phyloP scores from a whole-genome alignment of 2,329 filamentous ascomycete species.

The Dactylellina cionopaga region DNA sequence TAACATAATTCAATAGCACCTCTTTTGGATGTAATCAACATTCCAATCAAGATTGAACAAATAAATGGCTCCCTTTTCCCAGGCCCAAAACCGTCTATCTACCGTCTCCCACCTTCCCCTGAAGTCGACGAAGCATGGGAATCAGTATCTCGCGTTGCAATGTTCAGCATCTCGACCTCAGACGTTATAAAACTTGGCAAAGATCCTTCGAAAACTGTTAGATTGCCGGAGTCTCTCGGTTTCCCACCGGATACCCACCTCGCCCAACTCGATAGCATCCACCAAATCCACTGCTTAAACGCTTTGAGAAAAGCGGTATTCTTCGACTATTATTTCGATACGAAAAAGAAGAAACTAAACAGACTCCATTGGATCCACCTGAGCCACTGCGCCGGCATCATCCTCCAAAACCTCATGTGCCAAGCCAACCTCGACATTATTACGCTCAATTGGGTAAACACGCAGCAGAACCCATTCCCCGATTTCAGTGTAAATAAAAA shows the following conservation, averaged over 20 bases:
- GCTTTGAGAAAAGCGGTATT: conserved; percentile 50
- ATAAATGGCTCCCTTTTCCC: conserved; percentile 44
- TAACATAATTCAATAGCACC: conserved; percentile 13
- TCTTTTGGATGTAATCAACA: conserved; percentile 33
- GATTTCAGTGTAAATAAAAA: conserved; percentile 59
- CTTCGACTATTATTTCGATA: conserved; percentile 50
- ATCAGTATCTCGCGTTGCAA: conserved; percentile 25
- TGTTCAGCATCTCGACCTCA: conserved; percentile 29
- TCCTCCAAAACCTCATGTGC: conserved; percentile 60
- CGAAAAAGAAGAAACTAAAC: conserved; percentile 10
- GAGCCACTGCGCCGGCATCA: conserved; percentile 60
- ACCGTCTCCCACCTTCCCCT: conserved; percentile 48
- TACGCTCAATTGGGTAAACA: conserved; percentile 59
- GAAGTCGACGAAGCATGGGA: conserved; percentile 53
- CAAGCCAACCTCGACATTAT: conserved; percentile 58
- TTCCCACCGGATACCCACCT: conserved; percentile 52
- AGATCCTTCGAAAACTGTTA: conserved; percentile 49
- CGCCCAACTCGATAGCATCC: conserved; percentile 51
- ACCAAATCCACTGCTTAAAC: conserved; percentile 55
- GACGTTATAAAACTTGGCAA: conserved; percentile 52
- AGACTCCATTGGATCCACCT: conserved; percentile 56
- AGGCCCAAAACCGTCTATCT: conserved; percentile 51
- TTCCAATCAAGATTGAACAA: conserved; percentile 21
- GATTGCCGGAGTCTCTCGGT: conserved; percentile 49
- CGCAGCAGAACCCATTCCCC: conserved; percentile 57